These are phyloP conservation scores for Globomyces sp. DNA, from an alignment of 371 early-diverging fungal genomes.

Conservation along the genomic window DNA sequence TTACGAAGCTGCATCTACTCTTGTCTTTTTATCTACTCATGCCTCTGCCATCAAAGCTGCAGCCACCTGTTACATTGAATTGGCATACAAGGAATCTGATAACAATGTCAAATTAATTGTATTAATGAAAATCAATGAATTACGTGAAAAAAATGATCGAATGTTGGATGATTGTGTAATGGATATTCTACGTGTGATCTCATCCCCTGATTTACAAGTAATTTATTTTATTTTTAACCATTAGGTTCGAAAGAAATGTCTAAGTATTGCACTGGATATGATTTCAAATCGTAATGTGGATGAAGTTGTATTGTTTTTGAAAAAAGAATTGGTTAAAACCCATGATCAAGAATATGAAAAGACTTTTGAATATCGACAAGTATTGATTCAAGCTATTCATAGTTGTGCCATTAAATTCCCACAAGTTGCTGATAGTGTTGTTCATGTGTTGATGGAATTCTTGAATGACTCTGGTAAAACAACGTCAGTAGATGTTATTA, in stretches of 20 bases:
- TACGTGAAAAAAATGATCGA: conserved; percentile 80
- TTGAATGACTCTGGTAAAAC: conserved; percentile 85
- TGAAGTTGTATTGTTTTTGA: conserved; percentile 88
- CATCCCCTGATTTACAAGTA: conserved; percentile 83
- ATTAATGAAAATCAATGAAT: conserved; percentile 82
- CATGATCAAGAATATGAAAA: conserved; percentile 87
- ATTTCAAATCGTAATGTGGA: conserved; percentile 87
- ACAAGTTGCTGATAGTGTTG: conserved; percentile 91
- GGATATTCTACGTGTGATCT: conserved; percentile 87
- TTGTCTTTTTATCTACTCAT: conserved; percentile 82
- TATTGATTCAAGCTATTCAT: conserved; percentile 95
- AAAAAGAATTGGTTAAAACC: conserved; percentile 89
- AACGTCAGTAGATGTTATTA: conserved; percentile 92
- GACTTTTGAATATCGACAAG: conserved; percentile 88
- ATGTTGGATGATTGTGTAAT: conserved; percentile 87
- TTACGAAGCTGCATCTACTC: conserved; percentile 93
- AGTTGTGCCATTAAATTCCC: conserved; percentile 92
- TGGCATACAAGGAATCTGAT: conserved; percentile 89
- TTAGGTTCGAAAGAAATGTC: conserved; percentile 84
- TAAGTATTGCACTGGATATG: conserved; percentile 85
- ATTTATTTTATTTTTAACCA: too few relatives aligned
- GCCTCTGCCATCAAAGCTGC: conserved; percentile 84
- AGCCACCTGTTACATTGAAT: conserved; percentile 84
- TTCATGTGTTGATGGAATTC: conserved; percentile 92
- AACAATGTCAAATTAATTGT: conserved; percentile 97